phyloP scores from a whole-genome alignment of 331 rosid genomes.

The Acacia concinna region DNA sequence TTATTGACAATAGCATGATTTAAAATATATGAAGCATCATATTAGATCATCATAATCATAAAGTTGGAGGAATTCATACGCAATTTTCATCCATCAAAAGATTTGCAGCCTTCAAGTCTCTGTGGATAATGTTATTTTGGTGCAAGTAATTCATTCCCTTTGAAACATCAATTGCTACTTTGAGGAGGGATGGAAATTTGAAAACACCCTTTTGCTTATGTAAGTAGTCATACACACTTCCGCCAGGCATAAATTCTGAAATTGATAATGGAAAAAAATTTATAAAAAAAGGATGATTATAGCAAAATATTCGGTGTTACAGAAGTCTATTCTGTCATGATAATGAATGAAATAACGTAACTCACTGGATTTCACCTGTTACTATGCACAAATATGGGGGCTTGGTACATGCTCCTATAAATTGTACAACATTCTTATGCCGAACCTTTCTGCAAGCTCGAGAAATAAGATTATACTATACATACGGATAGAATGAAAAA shows the following conservation, averaged over 20 bases:
- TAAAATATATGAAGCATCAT: background rate
- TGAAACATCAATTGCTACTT: slow-evolving; percentile 85
- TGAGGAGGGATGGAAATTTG: slow-evolving; percentile 85
- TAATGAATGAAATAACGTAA: background rate
- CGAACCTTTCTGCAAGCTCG: slow-evolving; percentile 87
- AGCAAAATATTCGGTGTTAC: slow-evolving; percentile 22
- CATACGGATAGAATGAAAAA: background rate
- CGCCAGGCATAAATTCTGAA: slow-evolving; percentile 95
- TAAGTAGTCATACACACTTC: slow-evolving; percentile 94
- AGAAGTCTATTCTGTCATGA: background rate
- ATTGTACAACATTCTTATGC: slow-evolving; percentile 98
- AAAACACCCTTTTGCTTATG: slow-evolving; percentile 91
- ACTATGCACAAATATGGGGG: slow-evolving; percentile 85
- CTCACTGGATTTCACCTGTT: slow-evolving; percentile 64
- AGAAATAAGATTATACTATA: slow-evolving; percentile 29
- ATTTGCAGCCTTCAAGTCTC: slow-evolving; percentile 95
- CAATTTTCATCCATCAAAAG: slow-evolving; percentile 95
- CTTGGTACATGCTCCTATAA: slow-evolving; percentile 98
- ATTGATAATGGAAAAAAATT: background rate
- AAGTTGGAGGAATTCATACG: slow-evolving; percentile 47
- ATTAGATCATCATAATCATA: background rate
- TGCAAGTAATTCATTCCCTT: slow-evolving; percentile 99
- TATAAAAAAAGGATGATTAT: background rate
- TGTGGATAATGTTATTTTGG: slow-evolving; percentile 89
- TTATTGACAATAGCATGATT: background rate